Percentiles rank a stretch among this genome's conserved stretches.
Conservation (phyloP, 257 asterid genomes). For the Apocynum venetum region DNA sequence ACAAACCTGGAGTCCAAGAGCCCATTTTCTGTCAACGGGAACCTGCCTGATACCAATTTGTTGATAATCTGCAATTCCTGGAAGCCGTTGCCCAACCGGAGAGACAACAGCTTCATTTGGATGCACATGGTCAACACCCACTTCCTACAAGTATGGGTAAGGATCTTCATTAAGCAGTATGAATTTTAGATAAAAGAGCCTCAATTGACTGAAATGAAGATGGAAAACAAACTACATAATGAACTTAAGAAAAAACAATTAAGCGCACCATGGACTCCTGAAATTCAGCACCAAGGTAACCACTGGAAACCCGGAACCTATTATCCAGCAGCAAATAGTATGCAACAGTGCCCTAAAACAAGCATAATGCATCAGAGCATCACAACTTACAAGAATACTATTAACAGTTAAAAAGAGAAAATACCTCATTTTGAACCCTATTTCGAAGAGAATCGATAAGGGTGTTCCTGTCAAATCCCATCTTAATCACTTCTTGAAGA, state of each 20-base stretch:
- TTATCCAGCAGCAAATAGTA: conserved; percentile 86
- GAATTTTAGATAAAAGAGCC: background rate
- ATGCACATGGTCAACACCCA: conserved; percentile 37
- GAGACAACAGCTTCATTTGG: conserved; percentile 49
- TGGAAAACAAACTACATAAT: conserved; percentile 5
- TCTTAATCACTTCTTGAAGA: conserved; percentile 74
- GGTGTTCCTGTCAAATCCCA: conserved; percentile 69
- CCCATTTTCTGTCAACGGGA: conserved; percentile 75
- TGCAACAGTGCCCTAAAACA: conserved; percentile 77
- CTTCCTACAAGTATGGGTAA: conserved; percentile 35
- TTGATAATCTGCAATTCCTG: conserved; percentile 55
- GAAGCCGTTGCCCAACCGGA: conserved; percentile 52
- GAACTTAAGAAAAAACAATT: conserved; percentile 5
- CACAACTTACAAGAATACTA: background rate
- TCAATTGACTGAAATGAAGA: background rate
- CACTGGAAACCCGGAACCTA: conserved; percentile 66
- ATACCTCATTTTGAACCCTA: conserved; percentile 86
- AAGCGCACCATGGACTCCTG: conserved; percentile 66
- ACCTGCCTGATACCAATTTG: conserved; percentile 63
- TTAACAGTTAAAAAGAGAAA: conserved; percentile 11
- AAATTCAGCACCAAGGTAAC: conserved; percentile 92
- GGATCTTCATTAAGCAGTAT: background rate
- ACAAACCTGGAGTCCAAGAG: conserved; percentile 94
- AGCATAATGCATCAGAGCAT: conserved; percentile 17
- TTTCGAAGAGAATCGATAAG: conserved; percentile 72